Evolutionary conservation across 805 yeast genomes (phyloP), one percentile per base, ranked within the genome.

Genomic region (Nakazawaea ishiwadae): DNA sequence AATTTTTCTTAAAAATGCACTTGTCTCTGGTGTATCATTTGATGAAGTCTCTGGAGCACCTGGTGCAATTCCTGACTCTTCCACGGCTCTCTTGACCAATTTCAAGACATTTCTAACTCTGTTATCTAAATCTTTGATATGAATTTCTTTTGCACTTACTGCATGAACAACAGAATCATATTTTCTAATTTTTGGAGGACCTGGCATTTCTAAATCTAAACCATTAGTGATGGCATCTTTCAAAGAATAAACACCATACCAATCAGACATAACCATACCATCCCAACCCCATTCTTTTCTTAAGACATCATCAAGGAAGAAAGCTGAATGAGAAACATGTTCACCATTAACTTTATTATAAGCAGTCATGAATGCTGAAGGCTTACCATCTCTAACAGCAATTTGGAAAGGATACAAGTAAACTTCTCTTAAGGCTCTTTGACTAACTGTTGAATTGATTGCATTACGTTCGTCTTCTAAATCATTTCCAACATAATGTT

Each of bases 191-290:
- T 69, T 57, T 3, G 78, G 60, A 15, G 78, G 75, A 28, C 85
- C 86, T 1, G 86, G 86, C 82, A 77, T 77, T 56, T 80, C 86
- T 50, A 80, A 60, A 52, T 78, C 81, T 42, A 80, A 60, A 6
- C 85, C 84, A 27, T 75, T 75, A 31, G 69, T 65, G 35, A 79
- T 54, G 11, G 80, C 51, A 32, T 65, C 69, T 32, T 62, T 63
- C 28, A 61, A 59, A 12, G 79, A 65, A 54, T 73, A 77, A 8
- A 69, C 66, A 19, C 85, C 86, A 52, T 52, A 72, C 85, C 85
- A 79, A 58, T 79, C 86, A 21, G 80, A 72, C 78, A 80, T 76
- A 27, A 70, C 54, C 29, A 71, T 55, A 33, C 85, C 85, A 6
- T 71, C 62, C 60, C 67, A 79, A 4, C 64, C 61, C 82, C 82